Evolutionary conservation across 2,329 filamentous ascomycete species (phyloP).

Genomic region (Penicillium sumatraense): DNA sequence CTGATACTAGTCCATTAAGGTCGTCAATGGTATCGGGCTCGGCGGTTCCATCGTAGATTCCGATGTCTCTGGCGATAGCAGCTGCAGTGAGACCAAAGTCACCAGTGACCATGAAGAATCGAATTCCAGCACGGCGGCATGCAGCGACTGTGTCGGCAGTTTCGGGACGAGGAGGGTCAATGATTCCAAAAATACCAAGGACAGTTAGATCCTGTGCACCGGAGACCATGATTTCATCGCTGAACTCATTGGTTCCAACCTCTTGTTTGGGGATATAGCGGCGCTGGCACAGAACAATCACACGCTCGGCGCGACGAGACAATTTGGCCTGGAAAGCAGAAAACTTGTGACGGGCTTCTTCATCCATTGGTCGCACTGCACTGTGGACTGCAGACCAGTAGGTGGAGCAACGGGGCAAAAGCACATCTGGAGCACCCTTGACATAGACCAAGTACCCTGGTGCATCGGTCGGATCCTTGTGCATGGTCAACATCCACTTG

Average conservation of each 20-base stretch:
- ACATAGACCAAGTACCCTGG: constrained; percentile 53
- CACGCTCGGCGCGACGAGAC: constrained; percentile 71
- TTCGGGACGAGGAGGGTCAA: constrained; percentile 46
- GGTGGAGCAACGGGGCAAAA: constrained; percentile 66
- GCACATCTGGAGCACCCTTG: constrained; percentile 77
- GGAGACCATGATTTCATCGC: constrained; percentile 52
- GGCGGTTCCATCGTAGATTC: constrained; percentile 47
- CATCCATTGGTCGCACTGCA: constrained; percentile 57
- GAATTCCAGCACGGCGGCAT: constrained; percentile 42
- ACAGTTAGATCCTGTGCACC: constrained; percentile 52
- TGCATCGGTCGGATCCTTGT: constrained; percentile 38
- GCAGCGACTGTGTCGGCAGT: constrained; percentile 38
- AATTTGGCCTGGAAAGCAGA: constrained; percentile 68
- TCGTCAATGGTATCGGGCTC: constrained; percentile 61
- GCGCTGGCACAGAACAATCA: constrained; percentile 70
- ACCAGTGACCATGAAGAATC: constrained; percentile 51
- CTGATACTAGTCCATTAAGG: constrained; percentile 45
- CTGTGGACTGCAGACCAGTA: constrained; percentile 64
- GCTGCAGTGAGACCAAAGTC: constrained; percentile 47
- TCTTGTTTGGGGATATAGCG: constrained; percentile 51
- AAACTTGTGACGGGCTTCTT: constrained; percentile 52
- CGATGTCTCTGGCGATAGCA: constrained; percentile 48
- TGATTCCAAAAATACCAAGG: constrained; percentile 57
- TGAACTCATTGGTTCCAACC: constrained; percentile 54
- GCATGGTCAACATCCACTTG: constrained; percentile 75